Base-by-base conservation (phyloP, 306 rosid genomes). In the Inga laurina region DNA sequence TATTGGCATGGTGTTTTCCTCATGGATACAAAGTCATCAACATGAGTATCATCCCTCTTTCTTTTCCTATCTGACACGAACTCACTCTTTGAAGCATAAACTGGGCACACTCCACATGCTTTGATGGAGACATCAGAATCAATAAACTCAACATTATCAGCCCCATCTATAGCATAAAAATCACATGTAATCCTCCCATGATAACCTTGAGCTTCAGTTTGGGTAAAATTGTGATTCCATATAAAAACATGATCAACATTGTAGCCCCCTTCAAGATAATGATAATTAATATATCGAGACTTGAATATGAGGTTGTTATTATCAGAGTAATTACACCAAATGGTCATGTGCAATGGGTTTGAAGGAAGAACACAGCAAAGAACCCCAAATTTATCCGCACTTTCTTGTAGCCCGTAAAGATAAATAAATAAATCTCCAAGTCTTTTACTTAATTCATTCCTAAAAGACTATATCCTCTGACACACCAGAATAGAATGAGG, bases 41-140 rank as follows among this genome's bases (percentile, higher is more conserved):
- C 10, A 19, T 2, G 10, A 0, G 61, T 13, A 19, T n/a, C n/a
- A n/a, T n/a, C 27, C 32, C 27, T 57, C 32, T 57, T 57, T 57
- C 65, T 57, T n/a, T 39, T 62, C 65, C 7, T 54, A 18, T 24
- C 45, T 0, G 35, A 43, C 35, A 44, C 2, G 32, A 32, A 32
- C 32, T 32, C 8, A n/a, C n/a, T 15, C 24, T 24, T 11, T 57
- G 41, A 37, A 9, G 24, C 15, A 43, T 56, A 39, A 46, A 59
- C 8, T 57, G 79, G 74, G 35, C 69, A 73, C 8, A 76, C 0
- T 46, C 88, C 79, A 71, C 85, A 81, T 74, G 56, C 72, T 72
- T 61, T 72, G 43, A 85, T 13, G 1, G 9, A 43, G 48, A 14
- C 82, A 1, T 18, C n/a, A 1, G n/a, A 34, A 13, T 21, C 32